A percentile compares a stretch with the other conserved stretches of the same genome.
Conservation (phyloP, 2,329 filamentous ascomycete genomes). For the Xylariaceae sp. region DNA sequence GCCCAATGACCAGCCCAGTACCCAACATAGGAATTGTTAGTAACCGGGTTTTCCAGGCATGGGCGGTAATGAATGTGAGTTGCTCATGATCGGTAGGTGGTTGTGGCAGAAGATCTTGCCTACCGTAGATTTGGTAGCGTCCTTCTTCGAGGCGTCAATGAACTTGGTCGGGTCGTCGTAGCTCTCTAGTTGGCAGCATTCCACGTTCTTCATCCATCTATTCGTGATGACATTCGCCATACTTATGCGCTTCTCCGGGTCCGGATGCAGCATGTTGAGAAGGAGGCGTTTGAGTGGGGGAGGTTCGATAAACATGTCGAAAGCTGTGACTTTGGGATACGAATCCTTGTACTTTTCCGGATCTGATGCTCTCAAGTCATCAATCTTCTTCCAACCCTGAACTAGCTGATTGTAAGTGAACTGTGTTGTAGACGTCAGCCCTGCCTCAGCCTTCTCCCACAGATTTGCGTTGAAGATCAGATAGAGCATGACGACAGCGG, state of each 20-base stretch:
- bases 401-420: conserved; percentile 67
- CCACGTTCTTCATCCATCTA: conserved; percentile 72
- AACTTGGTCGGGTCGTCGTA: conserved; percentile 63
- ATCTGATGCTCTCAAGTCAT: conserved; percentile 51
- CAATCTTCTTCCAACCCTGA: conserved; percentile 70
- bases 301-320: conserved; percentile 68
- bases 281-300: conserved; percentile 71
- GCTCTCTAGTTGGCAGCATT: conserved; percentile 76
- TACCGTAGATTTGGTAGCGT: conserved; percentile 44
- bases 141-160: conserved; percentile 65
- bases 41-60: conserved; percentile 61
- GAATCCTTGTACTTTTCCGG: conserved; percentile 54
- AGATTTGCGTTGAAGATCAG: conserved; percentile 73
- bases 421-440: conserved; percentile 39
- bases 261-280: conserved; percentile 80
- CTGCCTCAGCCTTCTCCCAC: conserved; percentile 68
- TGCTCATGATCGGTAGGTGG: conserved; percentile 54
- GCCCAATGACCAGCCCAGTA: background rate
- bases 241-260: conserved; percentile 70
- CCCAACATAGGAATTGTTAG: conserved; percentile 30
- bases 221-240: conserved; percentile 71
- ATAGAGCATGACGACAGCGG: conserved; percentile 80
- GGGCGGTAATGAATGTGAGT: conserved; percentile 52
- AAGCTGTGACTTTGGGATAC: conserved; percentile 66
- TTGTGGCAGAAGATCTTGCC: conserved; percentile 63